Percentiles rank a stretch among this genome's conserved stretches.
Evolutionary conservation across 805 yeast genomes (phyloP).

Genomic region (Komagataella pastoris): DNA sequence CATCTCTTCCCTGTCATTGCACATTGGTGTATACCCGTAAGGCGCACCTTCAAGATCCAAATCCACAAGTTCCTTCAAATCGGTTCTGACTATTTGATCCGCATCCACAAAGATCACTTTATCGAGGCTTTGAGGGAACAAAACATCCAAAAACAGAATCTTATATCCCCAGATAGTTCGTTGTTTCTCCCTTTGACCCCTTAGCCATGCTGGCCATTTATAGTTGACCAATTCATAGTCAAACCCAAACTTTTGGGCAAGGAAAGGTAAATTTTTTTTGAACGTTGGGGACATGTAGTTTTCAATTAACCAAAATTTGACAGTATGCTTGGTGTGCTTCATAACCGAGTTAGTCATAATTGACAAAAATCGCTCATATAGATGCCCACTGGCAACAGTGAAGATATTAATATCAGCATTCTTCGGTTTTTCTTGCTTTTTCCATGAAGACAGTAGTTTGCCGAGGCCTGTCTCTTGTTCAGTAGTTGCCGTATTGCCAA

Average conservation of each 20-base stretch:
- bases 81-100: slow-evolving; percentile 70
- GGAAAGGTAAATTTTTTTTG: slow-evolving; percentile 39
- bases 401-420: slow-evolving; percentile 67
- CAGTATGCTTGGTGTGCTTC: slow-evolving; percentile 46
- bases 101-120: slow-evolving; percentile 80
- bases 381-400: slow-evolving; percentile 71
- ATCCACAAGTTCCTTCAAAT: slow-evolving; percentile 53
- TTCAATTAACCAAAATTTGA: slow-evolving; percentile 81
- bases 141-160: slow-evolving; percentile 70
- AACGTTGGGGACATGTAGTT: slow-evolving; percentile 67
- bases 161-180: slow-evolving; percentile 84
- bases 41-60: slow-evolving; percentile 69
- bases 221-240: slow-evolving; percentile 70
- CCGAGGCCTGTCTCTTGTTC: not conserved
- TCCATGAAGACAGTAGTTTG: not conserved
- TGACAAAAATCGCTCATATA: slow-evolving; percentile 59
- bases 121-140: slow-evolving; percentile 68
- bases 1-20: slow-evolving; percentile 67
- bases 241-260: slow-evolving; percentile 48
- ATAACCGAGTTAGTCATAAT: slow-evolving; percentile 76
- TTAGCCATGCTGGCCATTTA: slow-evolving; percentile 88
- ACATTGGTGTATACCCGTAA: slow-evolving; percentile 82
- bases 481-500: not conserved
- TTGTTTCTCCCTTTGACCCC: slow-evolving; percentile 65
- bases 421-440: slow-evolving; percentile 4